Conservation (phyloP, 306 rosid species). For the Neltuma alba region DNA sequence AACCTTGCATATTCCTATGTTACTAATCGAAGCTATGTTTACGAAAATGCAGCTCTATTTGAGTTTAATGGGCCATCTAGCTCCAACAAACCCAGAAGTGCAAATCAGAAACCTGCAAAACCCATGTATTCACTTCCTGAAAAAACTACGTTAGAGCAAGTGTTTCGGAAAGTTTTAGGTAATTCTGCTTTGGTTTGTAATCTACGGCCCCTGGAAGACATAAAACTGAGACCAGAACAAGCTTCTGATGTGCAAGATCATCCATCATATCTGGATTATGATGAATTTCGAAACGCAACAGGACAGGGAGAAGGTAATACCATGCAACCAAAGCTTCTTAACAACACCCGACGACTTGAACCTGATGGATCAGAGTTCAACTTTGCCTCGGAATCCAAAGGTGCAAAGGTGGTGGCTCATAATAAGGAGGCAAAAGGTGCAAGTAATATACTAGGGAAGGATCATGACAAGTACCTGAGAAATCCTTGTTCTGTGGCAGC, state of each 20-base stretch:
- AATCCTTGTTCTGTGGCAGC: slow-evolving; percentile 84
- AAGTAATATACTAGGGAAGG: slow-evolving; percentile 68
- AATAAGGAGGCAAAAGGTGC: slow-evolving; percentile 95
- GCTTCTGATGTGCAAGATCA: slow-evolving; percentile 39
- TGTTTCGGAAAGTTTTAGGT: slow-evolving; percentile 56
- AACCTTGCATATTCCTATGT: slow-evolving; percentile 36
- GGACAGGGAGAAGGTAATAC: slow-evolving; percentile 46
- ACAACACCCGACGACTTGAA: slow-evolving; percentile 72
- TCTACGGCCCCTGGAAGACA: slow-evolving; percentile 39
- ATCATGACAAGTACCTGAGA: slow-evolving; percentile 83
- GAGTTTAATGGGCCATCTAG: slow-evolving; percentile 51
- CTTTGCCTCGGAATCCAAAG: slow-evolving; percentile 89
- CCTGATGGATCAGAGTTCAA: slow-evolving; percentile 78
- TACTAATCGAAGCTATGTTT: slow-evolving; percentile 39
- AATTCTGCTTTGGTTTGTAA: slow-evolving; percentile 60
- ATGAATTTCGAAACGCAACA: slow-evolving; percentile 51
- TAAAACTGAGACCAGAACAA: slow-evolving; percentile 34
- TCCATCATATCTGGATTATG: slow-evolving; percentile 51
- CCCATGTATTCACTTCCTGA: slow-evolving; percentile 42
- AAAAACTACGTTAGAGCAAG: slow-evolving; percentile 48
- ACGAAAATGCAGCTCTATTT: slow-evolving; percentile 42
- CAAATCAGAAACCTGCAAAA: slow-evolving; percentile 38
- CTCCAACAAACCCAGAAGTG: slow-evolving; percentile 29
- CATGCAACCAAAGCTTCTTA: slow-evolving; percentile 41
- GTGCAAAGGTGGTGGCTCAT: slow-evolving; percentile 87